Evolutionary conservation across 1,284 basidiomycete genomes (phyloP), one percentile per base, ranked within the genome.

Genomic region (Stereum hirsutum): DNA sequence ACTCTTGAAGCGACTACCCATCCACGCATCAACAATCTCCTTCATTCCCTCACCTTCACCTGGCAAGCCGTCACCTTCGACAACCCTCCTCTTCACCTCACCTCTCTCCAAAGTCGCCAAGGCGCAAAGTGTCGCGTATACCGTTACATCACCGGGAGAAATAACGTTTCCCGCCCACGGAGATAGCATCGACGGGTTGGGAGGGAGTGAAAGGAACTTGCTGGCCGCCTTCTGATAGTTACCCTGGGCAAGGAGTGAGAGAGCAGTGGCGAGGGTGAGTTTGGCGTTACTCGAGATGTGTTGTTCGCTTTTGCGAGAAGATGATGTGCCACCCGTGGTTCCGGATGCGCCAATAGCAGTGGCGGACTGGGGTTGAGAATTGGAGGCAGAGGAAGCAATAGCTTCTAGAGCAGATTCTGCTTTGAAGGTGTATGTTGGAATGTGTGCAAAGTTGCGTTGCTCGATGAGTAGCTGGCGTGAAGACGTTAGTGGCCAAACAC

Each of bases 371-470:
- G 43, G 38, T 15, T 49, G 39, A 21, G 45, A 45, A 31, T 45
- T 43, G 33, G 54, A 47, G n/a, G 50, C 55, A 2, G 75, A 66
- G 2, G 49, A 31, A 6, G 36, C 23, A 6, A 50, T 42, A 15
- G 81, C 74, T 38, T 92, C 89, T 23, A 94, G 68, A 1, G 90
- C 87, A 0, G 85, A 79, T 45, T 93, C 90, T 6, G 90, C 91
- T 64, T 95, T 95, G 75, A 83, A 89, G 33, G 92, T 79, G 57
- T 92, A 93, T 3, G 87, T 89, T 14, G 81, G 71, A 32, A 94
- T 75, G 54, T 90, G 88, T 0, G 80, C 66, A 59, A 87, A 92
- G 60, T 89, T 89, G 47, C 78, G 71, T 58, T 91, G 80, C 59
- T 91, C 85, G 45, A 93, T 75, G 25, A 92, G 72, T 41, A 87